phyloP scores from a whole-genome alignment of 371 early-diverging fungal species.

The Haplosporangium sp. region DNA sequence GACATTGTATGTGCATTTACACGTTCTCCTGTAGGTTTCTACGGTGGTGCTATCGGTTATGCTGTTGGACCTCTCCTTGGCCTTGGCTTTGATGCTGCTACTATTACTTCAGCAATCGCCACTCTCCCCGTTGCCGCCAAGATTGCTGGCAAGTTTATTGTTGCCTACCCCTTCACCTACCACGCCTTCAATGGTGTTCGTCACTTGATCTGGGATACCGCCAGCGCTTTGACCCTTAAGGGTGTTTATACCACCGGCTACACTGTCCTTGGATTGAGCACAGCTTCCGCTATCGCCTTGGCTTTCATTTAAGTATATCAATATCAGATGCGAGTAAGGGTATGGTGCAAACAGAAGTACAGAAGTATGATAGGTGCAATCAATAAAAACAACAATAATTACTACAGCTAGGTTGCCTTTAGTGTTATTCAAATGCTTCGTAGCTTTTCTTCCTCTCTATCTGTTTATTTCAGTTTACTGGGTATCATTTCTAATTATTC shows the following conservation, averaged over 20 bases:
- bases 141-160: slow-evolving; percentile 70
- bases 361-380: not conserved
- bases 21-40: slow-evolving; percentile 64
- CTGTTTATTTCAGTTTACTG: no score
- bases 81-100: slow-evolving; percentile 71
- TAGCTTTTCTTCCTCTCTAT: no score
- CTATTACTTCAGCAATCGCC: slow-evolving; percentile 64
- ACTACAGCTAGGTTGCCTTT: not conserved
- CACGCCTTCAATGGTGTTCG: slow-evolving; percentile 89
- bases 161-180: slow-evolving; percentile 84
- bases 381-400: not conserved
- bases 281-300: slow-evolving; percentile 40
- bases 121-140: slow-evolving; percentile 68
- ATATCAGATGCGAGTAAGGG: not conserved
- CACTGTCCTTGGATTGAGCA: slow-evolving; percentile 75
- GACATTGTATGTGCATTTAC: not conserved
- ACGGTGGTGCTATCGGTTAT: slow-evolving; percentile 76
- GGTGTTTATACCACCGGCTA: slow-evolving; percentile 89
- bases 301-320: slow-evolving; percentile 39
- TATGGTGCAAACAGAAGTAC: not conserved
- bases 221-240: slow-evolving; percentile 74
- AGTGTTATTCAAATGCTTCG: no score
- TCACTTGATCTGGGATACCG: slow-evolving; percentile 89
- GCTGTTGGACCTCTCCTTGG: slow-evolving; percentile 69
- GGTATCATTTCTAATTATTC: no score